Percentiles rank a stretch among this genome's conserved stretches.
These are phyloP conservation scores for Trichoderma endophyticum DNA, from an alignment of 2,329 filamentous ascomycete genomes.

Conservation along the genomic window DNA sequence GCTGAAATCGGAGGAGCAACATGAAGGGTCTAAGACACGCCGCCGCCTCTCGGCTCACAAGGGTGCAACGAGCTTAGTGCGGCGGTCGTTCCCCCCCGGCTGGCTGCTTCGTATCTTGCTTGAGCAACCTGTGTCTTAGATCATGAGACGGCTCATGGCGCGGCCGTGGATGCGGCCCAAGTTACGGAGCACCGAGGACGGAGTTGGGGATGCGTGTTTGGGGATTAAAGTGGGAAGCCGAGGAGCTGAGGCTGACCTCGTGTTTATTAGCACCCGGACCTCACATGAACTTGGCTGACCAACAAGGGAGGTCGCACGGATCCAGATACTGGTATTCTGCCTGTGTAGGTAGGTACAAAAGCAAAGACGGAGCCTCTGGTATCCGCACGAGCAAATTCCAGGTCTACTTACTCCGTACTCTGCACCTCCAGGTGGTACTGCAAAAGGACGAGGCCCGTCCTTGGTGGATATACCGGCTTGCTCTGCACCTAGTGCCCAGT, in stretches of 20 bases:
- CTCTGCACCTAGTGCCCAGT: not conserved
- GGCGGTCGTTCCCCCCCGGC: not conserved
- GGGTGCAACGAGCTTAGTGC: slow-evolving; percentile 16
- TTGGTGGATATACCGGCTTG: not conserved
- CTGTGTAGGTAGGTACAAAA: not conserved
- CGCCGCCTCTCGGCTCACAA: slow-evolving; percentile 19
- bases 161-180: slow-evolving; percentile 8
- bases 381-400: not conserved
- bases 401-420: not conserved
- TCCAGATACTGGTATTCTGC: not conserved
- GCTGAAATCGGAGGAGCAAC: slow-evolving; percentile 14
- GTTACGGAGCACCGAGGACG: not conserved
- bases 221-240: not conserved
- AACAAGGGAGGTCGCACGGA: not conserved
- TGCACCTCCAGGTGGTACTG: not conserved
- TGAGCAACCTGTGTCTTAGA: not conserved
- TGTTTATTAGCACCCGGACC: not conserved
- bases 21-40: slow-evolving; percentile 19
- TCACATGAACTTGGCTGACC: not conserved
- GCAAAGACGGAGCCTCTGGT: not conserved
- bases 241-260: slow-evolving; percentile 3
- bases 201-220: not conserved
- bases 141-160: slow-evolving; percentile 15
- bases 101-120: slow-evolving; percentile 16
- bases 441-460: not conserved